Conservation (phyloP, 2,329 filamentous ascomycete species). For the Cordyceps pruinosa region DNA sequence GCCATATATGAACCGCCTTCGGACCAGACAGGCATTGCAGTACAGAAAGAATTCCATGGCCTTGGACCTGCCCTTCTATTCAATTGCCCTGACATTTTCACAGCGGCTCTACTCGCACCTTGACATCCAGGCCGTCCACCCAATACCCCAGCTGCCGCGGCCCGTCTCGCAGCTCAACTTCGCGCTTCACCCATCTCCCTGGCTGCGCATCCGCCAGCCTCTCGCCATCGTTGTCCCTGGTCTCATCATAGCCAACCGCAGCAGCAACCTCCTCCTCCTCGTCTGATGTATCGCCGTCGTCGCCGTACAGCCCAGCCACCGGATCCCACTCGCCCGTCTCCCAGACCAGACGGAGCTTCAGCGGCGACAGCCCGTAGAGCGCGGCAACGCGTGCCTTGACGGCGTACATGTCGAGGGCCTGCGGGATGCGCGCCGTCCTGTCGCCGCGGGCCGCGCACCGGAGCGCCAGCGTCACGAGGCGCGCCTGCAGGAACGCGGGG, state of each 20-base stretch:
- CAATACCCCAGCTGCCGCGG: slow-evolving; percentile 78
- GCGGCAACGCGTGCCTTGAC: slow-evolving; percentile 72
- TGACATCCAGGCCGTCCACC: slow-evolving; percentile 66
- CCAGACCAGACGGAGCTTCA: slow-evolving; percentile 65
- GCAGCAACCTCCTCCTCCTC: slow-evolving; percentile 34
- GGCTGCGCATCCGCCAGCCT: slow-evolving; percentile 28
- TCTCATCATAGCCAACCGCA: slow-evolving; percentile 3
- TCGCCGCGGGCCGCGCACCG: slow-evolving; percentile 20
- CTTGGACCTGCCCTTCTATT: no score
- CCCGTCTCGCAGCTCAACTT: slow-evolving; percentile 72
- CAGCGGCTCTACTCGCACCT: slow-evolving; percentile 58
- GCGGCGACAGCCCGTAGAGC: slow-evolving; percentile 58
- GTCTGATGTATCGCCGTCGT: slow-evolving; percentile 45
- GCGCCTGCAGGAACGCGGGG: slow-evolving; percentile 73
- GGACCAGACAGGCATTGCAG: no score
- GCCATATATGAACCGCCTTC: no score
- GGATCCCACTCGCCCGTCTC: slow-evolving; percentile 91
- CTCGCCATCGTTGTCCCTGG: slow-evolving; percentile 18
- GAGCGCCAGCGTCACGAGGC: slow-evolving; percentile 62
- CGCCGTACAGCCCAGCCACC: slow-evolving; percentile 55
- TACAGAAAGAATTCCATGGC: no score
- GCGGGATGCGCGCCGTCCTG: slow-evolving; percentile 54
- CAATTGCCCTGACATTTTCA: slow-evolving; percentile 13
- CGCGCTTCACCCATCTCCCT: slow-evolving; percentile 65
- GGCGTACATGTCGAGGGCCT: slow-evolving; percentile 71